A percentile compares a stretch with the other conserved stretches of the same genome.
phyloP scores from a whole-genome alignment of 495 filamentous ascomycete genomes.

The Apiosordaria backusii region DNA sequence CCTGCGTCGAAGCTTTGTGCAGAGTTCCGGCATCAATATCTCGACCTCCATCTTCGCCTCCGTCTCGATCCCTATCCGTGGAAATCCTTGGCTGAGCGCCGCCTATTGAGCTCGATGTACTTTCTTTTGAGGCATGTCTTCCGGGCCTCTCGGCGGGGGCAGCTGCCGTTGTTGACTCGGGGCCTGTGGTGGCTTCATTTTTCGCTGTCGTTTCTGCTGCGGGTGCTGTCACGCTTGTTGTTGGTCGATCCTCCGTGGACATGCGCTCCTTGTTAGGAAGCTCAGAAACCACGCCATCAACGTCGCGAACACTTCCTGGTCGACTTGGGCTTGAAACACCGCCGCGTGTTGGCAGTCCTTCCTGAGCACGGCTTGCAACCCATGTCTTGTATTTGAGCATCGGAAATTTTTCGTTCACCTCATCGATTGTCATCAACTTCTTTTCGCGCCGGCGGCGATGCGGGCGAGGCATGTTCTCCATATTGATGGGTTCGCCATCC shows the following conservation, averaged over 20 bases:
- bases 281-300: slow-evolving; percentile 51
- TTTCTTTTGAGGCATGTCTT: slow-evolving; percentile 31
- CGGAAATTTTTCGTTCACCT: slow-evolving; percentile 96
- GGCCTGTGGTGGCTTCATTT: not conserved
- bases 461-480: slow-evolving; percentile 71
- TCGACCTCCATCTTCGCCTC: not conserved
- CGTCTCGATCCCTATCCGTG: slow-evolving; percentile 19
- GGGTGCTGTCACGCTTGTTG: slow-evolving; percentile 29
- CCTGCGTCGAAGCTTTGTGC: slow-evolving; percentile 31
- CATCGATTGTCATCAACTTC: slow-evolving; percentile 97
- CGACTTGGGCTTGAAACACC: slow-evolving; percentile 78
- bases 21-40: not conserved
- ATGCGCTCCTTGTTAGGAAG: slow-evolving; percentile 38
- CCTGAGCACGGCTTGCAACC: slow-evolving; percentile 75
- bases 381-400: slow-evolving; percentile 94
- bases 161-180: not conserved
- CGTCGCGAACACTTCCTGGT: slow-evolving; percentile 61
- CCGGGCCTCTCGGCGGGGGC: not conserved
- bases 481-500: slow-evolving; percentile 82
- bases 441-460: slow-evolving; percentile 88
- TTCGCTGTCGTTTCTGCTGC: slow-evolving; percentile 7
- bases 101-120: slow-evolving; percentile 31
- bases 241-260: slow-evolving; percentile 33
- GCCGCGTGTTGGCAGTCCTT: slow-evolving; percentile 79
- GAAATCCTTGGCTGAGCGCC: slow-evolving; percentile 15